Base-by-base conservation (phyloP, 192 early-diverging fungal genomes). In the Rhizophagus clarus region DNA sequence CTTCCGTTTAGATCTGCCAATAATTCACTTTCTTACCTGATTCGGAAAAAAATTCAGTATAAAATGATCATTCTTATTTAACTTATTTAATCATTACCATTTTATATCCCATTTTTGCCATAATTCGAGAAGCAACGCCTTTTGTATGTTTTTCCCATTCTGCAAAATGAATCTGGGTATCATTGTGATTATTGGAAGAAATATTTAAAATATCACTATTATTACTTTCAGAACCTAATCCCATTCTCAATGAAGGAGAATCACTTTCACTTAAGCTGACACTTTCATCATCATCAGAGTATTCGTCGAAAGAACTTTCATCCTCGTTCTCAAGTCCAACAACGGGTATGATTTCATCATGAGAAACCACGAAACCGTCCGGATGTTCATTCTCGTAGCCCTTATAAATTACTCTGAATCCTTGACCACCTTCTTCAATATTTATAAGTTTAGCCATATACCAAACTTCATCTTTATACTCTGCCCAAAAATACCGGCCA, bases 101-200 rank as follows among this genome's bases (percentile, higher is more conserved):
- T 76, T 76, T 76, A 61, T 76, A 76, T 26, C 74, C 74, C 74
- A 76, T 76, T 40, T 76, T 76, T 12, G 28, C 31, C 74, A 76
- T 62, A 11, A 76, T 20, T 12, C 31, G n/a, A 37, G 31, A 37
- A 24, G 56, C 74, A 62, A 76, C 12, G 12, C 74, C 74, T 32
- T n/a, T 60, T n/a, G 74, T 76, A n/a, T 76, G 74, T 42, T 76
- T 76, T 32, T 76, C 74, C 74, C 74, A 76, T 37, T 76, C 74
- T 1, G 74, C 74, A 22, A 76, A 40, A 42, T 32, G 17, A 60
- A 34, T 20, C 24, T 37, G n/a, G 32, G 11, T 34, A n/a, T 76
- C 60, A 42, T 56, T 56, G 3, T 56, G 51, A 51, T 61, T n/a
- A 61, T 34, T n/a, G 29, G 49, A 61, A 12, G n/a, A 22, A 34